phyloP scores from a whole-genome alignment of 768 basidiomycete species.

The Pholiota conissans region DNA sequence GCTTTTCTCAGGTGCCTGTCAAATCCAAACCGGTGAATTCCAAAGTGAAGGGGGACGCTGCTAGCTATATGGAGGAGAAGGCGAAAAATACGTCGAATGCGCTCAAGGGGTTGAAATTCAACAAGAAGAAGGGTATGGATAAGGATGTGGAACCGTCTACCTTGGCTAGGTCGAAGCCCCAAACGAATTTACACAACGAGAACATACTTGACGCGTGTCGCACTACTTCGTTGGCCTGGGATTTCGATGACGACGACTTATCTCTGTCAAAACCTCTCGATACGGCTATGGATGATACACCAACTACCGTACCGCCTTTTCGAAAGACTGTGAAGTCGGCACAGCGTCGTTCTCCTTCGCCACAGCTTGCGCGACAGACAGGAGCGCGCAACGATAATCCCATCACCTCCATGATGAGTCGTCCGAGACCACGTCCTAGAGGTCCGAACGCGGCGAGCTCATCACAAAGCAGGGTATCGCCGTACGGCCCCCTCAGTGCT shows the following conservation, averaged over 20 bases:
- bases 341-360: not conserved
- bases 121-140: constrained; percentile 27
- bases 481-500: not conserved
- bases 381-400: not conserved
- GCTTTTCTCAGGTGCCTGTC: constrained; percentile 4
- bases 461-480: not conserved
- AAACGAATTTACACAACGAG: not conserved
- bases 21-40: not conserved
- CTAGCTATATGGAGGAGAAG: not conserved
- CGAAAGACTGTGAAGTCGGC: not conserved
- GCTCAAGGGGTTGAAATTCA: constrained; percentile 31
- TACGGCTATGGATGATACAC: not conserved
- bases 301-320: not conserved
- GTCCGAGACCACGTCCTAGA: not conserved
- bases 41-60: not conserved
- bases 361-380: not conserved
- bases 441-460: not conserved
- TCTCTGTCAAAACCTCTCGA: not conserved
- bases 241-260: not conserved
- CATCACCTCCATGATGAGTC: not conserved
- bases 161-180: constrained; percentile 1
- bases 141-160: not conserved
- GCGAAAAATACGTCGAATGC: constrained; percentile 1
- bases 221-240: no score
- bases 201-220: no score